Conservation (phyloP, 2,329 filamentous ascomycete species). For the Annulohypoxylon truncatum region DNA sequence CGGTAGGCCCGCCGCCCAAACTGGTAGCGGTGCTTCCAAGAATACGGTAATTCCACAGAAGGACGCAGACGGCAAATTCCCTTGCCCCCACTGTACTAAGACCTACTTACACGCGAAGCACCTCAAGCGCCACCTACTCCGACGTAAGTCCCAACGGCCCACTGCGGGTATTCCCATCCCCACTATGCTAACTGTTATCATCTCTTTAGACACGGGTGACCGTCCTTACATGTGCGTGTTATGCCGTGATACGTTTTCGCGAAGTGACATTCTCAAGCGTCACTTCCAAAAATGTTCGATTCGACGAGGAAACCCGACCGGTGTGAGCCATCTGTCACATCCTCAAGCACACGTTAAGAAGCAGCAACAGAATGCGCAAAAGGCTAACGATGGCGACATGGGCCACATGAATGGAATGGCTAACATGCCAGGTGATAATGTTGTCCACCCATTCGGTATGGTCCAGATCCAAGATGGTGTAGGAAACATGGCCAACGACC, state of each 20-base stretch:
- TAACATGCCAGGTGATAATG: slow-evolving; percentile 67
- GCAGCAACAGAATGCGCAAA: slow-evolving; percentile 69
- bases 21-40: slow-evolving; percentile 77
- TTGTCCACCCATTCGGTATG: slow-evolving; percentile 69
- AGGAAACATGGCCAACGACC: slow-evolving; percentile 69
- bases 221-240: slow-evolving; percentile 98
- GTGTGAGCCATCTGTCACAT: slow-evolving; percentile 93
- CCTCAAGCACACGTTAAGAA: slow-evolving; percentile 91
- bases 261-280: slow-evolving; percentile 97
- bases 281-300: slow-evolving; percentile 99
- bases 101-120: slow-evolving; percentile 98
- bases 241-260: slow-evolving; percentile 97
- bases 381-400: slow-evolving; percentile 65
- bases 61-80: slow-evolving; percentile 97
- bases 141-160: slow-evolving; percentile 76
- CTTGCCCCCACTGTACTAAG: slow-evolving; percentile 97
- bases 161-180: slow-evolving; percentile 9
- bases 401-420: slow-evolving; percentile 71
- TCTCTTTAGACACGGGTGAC: slow-evolving; percentile 85
- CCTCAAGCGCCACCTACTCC: slow-evolving; percentile 91
- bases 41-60: slow-evolving; percentile 89
- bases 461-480: slow-evolving; percentile 67
- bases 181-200: slow-evolving; percentile 33
- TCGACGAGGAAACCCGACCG: slow-evolving; percentile 93
- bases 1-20: slow-evolving; percentile 81